Evolutionary conservation across 306 rosid species (phyloP).

Genomic region (Trichosanthes truncata): DNA sequence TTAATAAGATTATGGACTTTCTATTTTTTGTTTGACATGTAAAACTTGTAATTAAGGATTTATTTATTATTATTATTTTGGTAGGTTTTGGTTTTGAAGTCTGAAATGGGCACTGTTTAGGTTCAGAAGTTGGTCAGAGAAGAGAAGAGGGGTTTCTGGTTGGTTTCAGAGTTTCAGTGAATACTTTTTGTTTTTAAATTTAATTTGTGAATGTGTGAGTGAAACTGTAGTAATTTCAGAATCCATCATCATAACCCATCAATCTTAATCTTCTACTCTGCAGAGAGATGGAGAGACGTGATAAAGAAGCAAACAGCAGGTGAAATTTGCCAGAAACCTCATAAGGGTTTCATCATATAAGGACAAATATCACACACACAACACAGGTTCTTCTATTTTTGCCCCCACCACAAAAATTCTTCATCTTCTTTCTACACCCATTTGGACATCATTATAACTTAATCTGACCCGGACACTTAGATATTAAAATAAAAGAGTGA

Average conservation of each 20-base stretch:
- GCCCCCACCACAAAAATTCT: constrained; percentile 38
- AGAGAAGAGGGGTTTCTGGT: constrained; percentile 31
- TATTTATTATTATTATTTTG: constrained; percentile 24
- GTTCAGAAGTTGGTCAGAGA: constrained; percentile 19
- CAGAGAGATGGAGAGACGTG: constrained; percentile 40
- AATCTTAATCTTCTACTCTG: constrained; percentile 45
- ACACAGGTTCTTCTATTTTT: constrained; percentile 23
- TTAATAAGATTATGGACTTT: no score
- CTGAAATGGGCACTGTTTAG: background rate
- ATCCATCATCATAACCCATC: constrained; percentile 54
- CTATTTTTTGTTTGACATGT: no score
- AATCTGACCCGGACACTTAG: no score
- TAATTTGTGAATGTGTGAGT: constrained; percentile 6
- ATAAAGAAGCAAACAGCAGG: constrained; percentile 55
- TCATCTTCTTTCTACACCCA: constrained; percentile 9
- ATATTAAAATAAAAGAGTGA: no score
- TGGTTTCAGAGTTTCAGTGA: no score
- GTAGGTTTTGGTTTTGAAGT: background rate
- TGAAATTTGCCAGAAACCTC: constrained; percentile 32
- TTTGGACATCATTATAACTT: no score
- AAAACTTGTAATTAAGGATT: no score
- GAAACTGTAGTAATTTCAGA: constrained; percentile 35
- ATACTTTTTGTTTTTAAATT: background rate
- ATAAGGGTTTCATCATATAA: constrained; percentile 11
- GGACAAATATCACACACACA: constrained; percentile 41